Conservation (phyloP, 257 asterid species). For the Vinca minor region DNA sequence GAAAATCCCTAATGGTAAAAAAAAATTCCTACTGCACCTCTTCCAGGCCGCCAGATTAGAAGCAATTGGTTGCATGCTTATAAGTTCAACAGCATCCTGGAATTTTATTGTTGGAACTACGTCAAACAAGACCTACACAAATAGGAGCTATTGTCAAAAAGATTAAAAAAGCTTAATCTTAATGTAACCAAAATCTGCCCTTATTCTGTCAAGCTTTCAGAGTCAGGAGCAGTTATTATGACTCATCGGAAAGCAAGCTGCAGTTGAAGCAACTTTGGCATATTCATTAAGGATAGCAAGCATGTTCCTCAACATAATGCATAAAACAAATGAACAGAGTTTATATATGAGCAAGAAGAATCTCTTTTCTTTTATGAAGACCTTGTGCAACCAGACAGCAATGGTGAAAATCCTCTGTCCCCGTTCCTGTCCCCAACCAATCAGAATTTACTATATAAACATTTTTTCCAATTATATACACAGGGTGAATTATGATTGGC, state of each 20-base stretch:
- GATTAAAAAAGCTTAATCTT: not conserved
- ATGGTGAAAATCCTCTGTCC: too few relatives aligned
- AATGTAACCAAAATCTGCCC: not conserved
- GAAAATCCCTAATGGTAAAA: slow-evolving; percentile 10
- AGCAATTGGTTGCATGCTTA: slow-evolving; percentile 96
- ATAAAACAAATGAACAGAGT: not conserved
- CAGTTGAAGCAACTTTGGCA: not conserved
- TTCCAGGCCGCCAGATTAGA: slow-evolving; percentile 91
- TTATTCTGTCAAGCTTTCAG: slow-evolving; percentile 3
- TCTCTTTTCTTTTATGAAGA: not conserved
- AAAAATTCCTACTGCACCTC: slow-evolving; percentile 43
- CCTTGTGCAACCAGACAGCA: too few relatives aligned
- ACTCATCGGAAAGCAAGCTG: not conserved
- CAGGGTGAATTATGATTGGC: too few relatives aligned
- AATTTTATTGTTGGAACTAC: slow-evolving; percentile 83
- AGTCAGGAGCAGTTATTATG: not conserved
- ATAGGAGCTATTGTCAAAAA: not conserved
- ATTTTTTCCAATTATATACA: too few relatives aligned
- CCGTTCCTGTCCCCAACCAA: too few relatives aligned
- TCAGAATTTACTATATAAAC: too few relatives aligned
- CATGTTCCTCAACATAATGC: not conserved
- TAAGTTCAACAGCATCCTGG: slow-evolving; percentile 88
- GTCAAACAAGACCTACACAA: slow-evolving; percentile 78
- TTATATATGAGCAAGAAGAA: not conserved
- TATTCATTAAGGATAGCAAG: not conserved